Conservation (phyloP, 805 yeast genomes). For the Vanderwaltozyma polyspora region DNA sequence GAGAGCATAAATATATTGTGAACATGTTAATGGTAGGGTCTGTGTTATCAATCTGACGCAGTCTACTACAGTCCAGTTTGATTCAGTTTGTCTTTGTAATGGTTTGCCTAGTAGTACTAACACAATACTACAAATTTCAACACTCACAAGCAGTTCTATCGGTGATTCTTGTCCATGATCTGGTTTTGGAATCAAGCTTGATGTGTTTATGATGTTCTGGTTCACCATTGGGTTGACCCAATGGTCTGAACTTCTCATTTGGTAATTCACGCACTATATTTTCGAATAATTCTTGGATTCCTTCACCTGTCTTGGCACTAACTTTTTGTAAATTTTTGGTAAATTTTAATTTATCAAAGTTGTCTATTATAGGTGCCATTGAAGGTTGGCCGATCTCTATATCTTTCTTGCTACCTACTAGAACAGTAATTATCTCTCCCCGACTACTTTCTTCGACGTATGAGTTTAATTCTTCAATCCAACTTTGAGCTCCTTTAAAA, state of each 20-base stretch:
- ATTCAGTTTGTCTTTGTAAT: too few relatives aligned
- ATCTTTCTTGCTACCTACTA: conserved; percentile 73
- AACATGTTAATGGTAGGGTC: too few relatives aligned
- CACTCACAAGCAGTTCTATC: conserved; percentile 2
- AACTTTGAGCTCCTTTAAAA: conserved; percentile 55
- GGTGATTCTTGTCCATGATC: conserved; percentile 1
- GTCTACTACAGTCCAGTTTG: too few relatives aligned
- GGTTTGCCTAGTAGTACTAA: too few relatives aligned
- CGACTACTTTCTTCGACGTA: conserved; percentile 33
- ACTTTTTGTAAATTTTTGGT: conserved; percentile 33
- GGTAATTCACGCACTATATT: conserved; percentile 35
- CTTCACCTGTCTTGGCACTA: conserved; percentile 45
- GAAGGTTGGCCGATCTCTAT: conserved; percentile 35
- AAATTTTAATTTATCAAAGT: conserved; percentile 36
- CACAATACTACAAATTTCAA: too few relatives aligned
- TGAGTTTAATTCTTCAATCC: conserved; percentile 60
- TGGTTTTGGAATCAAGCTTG: background rate
- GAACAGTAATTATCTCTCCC: conserved; percentile 44
- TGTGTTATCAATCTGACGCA: too few relatives aligned
- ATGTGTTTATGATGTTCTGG: background rate
- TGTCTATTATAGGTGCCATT: conserved; percentile 31
- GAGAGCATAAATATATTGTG: too few relatives aligned
- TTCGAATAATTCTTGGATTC: conserved; percentile 35
- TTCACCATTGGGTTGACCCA: background rate
- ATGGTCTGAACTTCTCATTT: conserved; percentile 12